A percentile compares a stretch with the other conserved stretches of the same genome.
phyloP scores from a whole-genome alignment of 2,329 filamentous ascomycete genomes.

The Fonsecaea monophora region DNA sequence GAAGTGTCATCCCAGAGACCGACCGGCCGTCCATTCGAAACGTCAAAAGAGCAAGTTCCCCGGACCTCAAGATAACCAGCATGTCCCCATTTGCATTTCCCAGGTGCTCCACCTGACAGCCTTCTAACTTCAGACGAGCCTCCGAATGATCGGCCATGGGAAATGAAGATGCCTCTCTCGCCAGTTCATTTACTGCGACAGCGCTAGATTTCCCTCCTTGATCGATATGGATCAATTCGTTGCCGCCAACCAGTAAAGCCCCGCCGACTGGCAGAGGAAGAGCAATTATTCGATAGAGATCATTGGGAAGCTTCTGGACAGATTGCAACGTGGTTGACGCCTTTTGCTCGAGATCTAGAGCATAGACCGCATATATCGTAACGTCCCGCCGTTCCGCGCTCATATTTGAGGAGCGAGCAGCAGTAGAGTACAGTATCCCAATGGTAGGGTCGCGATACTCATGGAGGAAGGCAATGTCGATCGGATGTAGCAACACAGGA shows the following conservation, averaged over 20 bases:
- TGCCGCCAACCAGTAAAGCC: conserved; percentile 81
- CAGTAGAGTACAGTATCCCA: conserved; percentile 83
- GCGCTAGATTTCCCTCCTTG: conserved; percentile 94
- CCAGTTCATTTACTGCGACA: conserved; percentile 89
- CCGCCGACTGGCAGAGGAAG: conserved; percentile 87
- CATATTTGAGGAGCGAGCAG: conserved; percentile 75
- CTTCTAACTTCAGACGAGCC: conserved; percentile 79
- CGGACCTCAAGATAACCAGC: conserved; percentile 79
- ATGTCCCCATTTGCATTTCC: conserved; percentile 80
- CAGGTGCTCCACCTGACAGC: conserved; percentile 77
- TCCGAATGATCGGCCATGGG: conserved; percentile 85
- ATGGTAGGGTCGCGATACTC: conserved; percentile 98
- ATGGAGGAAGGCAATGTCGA: conserved; percentile 90
- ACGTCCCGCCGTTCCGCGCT: conserved; percentile 79
- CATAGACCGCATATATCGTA: conserved; percentile 91
- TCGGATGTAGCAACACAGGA: conserved; percentile 82
- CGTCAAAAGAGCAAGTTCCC: conserved; percentile 74
- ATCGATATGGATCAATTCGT: conserved; percentile 93
- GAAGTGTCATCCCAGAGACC: conserved; percentile 83
- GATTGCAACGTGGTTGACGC: conserved; percentile 92
- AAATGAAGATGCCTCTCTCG: conserved; percentile 81
- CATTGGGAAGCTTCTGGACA: conserved; percentile 82
- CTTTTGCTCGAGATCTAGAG: conserved; percentile 88
- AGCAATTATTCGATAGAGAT: conserved; percentile 81
- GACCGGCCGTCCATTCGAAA: conserved; percentile 91